Evolutionary conservation across 148 eudicot species (phyloP).

Genomic region (Rhododendron mucronatum): DNA sequence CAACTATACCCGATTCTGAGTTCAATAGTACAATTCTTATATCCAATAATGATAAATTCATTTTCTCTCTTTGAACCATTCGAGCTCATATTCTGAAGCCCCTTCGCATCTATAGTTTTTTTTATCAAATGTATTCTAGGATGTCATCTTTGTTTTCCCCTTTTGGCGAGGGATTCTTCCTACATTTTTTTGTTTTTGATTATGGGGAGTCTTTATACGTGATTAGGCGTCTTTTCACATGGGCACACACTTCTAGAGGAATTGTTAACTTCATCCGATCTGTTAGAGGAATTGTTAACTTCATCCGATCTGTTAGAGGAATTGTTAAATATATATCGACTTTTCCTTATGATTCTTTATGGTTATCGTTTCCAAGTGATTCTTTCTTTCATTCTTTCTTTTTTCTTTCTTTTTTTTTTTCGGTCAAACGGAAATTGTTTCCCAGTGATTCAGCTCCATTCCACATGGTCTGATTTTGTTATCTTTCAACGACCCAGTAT

Average conservation of each 20-base stretch:
- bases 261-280: too few species aligned
- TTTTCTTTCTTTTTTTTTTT: too few species aligned
- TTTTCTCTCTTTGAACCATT: background rate
- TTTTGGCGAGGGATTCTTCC: background rate
- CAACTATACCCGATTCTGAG: background rate
- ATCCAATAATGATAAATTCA: background rate
- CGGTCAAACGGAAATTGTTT: too few species aligned
- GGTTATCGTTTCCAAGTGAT: background rate
- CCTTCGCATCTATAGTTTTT: background rate
- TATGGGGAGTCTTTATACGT: background rate
- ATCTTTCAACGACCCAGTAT: background rate
- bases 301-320: background rate
- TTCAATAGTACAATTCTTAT: background rate
- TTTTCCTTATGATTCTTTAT: background rate
- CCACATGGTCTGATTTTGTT: background rate
- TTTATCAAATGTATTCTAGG: background rate
- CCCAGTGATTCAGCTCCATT: background rate
- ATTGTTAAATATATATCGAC: background rate
- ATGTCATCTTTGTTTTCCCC: background rate
- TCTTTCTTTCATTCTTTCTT: background rate
- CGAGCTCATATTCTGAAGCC: background rate
- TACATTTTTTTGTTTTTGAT: too few species aligned
- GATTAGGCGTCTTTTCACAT: background rate
- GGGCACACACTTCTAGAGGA: background rate
- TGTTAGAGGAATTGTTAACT: background rate